phyloP scores from a whole-genome alignment of 192 early-diverging fungal species.

The Mortierella antarctica region DNA sequence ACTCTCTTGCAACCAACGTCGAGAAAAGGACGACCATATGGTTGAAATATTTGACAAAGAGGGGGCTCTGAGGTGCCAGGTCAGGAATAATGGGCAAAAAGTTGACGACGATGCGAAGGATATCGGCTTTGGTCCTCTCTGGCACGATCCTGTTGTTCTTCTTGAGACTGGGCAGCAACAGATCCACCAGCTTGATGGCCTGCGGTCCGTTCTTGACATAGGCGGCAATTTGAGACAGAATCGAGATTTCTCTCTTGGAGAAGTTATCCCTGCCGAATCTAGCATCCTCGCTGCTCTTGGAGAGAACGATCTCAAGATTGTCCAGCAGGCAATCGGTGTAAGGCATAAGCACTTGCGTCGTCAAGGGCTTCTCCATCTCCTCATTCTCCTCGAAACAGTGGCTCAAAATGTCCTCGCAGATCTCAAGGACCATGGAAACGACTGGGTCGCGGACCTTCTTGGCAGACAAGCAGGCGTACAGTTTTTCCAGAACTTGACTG shows the following conservation, averaged over 20 bases:
- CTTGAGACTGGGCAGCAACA: slow-evolving; percentile 87
- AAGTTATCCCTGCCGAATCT: slow-evolving; percentile 64
- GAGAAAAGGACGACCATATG: slow-evolving; percentile 79
- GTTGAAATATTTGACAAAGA: slow-evolving; percentile 72
- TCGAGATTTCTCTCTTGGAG: slow-evolving; percentile 78
- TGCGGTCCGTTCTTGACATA: slow-evolving; percentile 76
- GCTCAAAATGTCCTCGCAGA: slow-evolving; percentile 78
- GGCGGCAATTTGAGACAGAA: slow-evolving; percentile 80
- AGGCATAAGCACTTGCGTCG: slow-evolving; percentile 59
- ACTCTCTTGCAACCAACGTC: slow-evolving; percentile 67
- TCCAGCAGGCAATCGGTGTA: slow-evolving; percentile 68
- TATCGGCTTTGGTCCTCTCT: slow-evolving; percentile 85
- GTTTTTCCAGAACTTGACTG: slow-evolving; percentile 68
- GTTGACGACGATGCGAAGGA: slow-evolving; percentile 81
- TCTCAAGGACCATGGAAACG: slow-evolving; percentile 72
- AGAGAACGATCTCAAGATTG: slow-evolving; percentile 66
- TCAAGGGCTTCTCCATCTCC: slow-evolving; percentile 50
- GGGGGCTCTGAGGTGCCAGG: slow-evolving; percentile 35
- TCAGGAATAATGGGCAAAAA: slow-evolving; percentile 84
- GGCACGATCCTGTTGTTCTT: slow-evolving; percentile 75
- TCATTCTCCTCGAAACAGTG: slow-evolving; percentile 65
- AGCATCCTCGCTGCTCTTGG: slow-evolving; percentile 55
- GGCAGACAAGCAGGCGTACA: slow-evolving; percentile 80
- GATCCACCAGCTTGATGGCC: slow-evolving; percentile 76
- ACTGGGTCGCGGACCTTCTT: slow-evolving; percentile 85